Evolutionary conservation across 2,329 filamentous ascomycete genomes (phyloP).

Genomic region (Colletotrichum sp.): DNA sequence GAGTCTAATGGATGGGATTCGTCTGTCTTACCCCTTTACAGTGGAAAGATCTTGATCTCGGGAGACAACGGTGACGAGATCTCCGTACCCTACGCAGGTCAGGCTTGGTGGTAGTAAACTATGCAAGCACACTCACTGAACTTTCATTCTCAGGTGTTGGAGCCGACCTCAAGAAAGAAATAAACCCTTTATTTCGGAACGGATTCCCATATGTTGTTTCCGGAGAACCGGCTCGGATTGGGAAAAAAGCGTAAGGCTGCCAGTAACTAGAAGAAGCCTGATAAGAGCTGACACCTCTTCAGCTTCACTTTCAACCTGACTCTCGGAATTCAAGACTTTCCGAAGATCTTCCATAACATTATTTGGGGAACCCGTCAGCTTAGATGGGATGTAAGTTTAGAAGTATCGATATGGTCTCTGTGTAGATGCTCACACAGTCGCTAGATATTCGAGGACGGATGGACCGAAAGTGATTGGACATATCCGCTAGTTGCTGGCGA

Average conservation of each 20-base stretch:
- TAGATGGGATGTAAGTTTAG: slow-evolving; percentile 21
- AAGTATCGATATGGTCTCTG: neutral
- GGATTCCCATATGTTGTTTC: neutral
- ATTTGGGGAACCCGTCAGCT: slow-evolving; percentile 25
- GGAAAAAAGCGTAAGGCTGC: neutral
- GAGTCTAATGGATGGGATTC: slow-evolving; percentile 27
- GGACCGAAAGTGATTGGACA: slow-evolving; percentile 44
- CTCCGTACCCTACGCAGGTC: slow-evolving; percentile 36
- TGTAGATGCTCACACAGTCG: neutral
- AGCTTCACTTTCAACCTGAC: slow-evolving; percentile 66
- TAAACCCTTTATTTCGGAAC: slow-evolving; percentile 17
- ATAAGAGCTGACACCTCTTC: neutral
- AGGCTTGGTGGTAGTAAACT: accelerated
- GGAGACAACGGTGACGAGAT: slow-evolving; percentile 36
- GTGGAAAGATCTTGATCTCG: slow-evolving; percentile 35
- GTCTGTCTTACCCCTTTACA: slow-evolving; percentile 34
- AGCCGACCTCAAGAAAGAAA: slow-evolving; percentile 24
- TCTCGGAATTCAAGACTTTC: slow-evolving; percentile 45
- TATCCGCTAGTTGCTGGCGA: slow-evolving; percentile 45
- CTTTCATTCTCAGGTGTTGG: slow-evolving; percentile 17
- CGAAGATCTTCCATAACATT: slow-evolving; percentile 20
- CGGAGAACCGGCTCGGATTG: neutral
- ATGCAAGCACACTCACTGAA: neutral
- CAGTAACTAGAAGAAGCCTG: neutral
- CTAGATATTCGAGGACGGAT: slow-evolving; percentile 42